Evolutionary conservation across 495 filamentous ascomycete genomes (phyloP), one percentile per base, ranked within the genome.

Genomic region (Neurospora terricola): DNA sequence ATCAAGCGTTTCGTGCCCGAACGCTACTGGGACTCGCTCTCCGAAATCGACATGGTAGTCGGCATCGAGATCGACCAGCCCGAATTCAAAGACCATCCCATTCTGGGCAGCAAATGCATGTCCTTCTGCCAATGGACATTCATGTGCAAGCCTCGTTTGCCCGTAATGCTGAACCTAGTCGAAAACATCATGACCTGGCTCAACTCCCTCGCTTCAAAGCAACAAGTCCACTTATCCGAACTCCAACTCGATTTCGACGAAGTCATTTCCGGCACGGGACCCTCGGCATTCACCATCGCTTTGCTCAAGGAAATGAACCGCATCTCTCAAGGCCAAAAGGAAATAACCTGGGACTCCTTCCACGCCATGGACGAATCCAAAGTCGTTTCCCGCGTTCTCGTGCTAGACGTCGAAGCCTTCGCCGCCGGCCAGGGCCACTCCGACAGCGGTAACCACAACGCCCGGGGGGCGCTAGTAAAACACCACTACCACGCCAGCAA

Each of bases 121-220:
- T 88, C 86, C 30, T 91, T 91, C 75, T 90, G 88, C 77, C 89
- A 90, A 77, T 91, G 89, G 89, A 90, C 89, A 2, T 88, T 90
- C 73, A 86, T 87, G 81, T 85, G 84, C 78, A 88, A 87, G 74
- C 86, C 88, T 2, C 80, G 82, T 23, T 83, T 86, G 38, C 87
- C 87, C 18, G 86, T 90, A 59, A 87, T 91, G 86, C 79, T 89
- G 74, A 79, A 82, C 30, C 81, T 90, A 5, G 80, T 89, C 16
- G 86, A 90, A 71, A 85, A 86, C 72, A 89, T 90, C 73, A 80
- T 88, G 71, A 72, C 74, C 8, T 90, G 89, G 87, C 80, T 91
- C 14, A 78, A 83, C 23, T 80, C 82, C 4, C 75, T 90, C 8
- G 82, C 88, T 5, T 74, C 76, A 38, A 74, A 84, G 73, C 88